phyloP scores from a whole-genome alignment of 2,329 filamentous ascomycete genomes.

The Epichloe aotearoae region DNA sequence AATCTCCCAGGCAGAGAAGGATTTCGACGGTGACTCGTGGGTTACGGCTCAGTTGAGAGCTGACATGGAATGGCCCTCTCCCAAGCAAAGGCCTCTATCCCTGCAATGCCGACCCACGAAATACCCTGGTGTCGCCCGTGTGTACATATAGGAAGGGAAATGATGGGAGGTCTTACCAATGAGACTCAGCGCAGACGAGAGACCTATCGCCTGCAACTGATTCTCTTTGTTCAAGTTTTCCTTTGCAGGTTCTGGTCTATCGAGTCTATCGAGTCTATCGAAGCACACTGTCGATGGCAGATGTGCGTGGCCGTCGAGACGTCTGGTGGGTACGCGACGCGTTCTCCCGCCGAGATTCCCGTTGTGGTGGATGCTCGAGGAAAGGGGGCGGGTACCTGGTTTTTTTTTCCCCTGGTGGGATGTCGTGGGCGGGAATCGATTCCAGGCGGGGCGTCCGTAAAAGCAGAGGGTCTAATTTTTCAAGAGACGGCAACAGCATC shows the following conservation, averaged over 20 bases:
- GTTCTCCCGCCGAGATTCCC: constrained; percentile 15
- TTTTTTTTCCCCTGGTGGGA: background rate
- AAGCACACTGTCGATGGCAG: constrained; percentile 6
- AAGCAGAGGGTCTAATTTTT: constrained; percentile 5
- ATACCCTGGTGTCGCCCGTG: background rate
- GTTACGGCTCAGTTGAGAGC: background rate
- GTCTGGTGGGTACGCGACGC: constrained; percentile 18
- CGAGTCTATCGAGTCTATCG: constrained; percentile 12
- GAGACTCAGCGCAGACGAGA: constrained; percentile 52
- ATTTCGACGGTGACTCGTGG: background rate
- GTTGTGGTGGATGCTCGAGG: background rate
- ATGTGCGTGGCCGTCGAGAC: constrained; percentile 8
- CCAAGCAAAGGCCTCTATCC: background rate
- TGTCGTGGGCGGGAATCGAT: constrained; percentile 1
- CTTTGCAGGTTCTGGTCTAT: constrained; percentile 11
- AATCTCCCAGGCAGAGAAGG: background rate
- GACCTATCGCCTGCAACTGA: constrained; percentile 45
- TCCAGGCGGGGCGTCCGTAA: constrained; percentile 7
- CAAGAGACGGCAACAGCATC: constrained; percentile 12
- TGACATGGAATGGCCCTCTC: background rate
- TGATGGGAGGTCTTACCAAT: constrained; percentile 27
- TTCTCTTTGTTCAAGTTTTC: constrained; percentile 27
- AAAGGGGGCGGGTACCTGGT: constrained; percentile 9
- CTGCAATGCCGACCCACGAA: background rate
- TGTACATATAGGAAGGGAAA: background rate